Conservation (phyloP, 1,284 basidiomycete genomes). For the Cerrena zonata region DNA sequence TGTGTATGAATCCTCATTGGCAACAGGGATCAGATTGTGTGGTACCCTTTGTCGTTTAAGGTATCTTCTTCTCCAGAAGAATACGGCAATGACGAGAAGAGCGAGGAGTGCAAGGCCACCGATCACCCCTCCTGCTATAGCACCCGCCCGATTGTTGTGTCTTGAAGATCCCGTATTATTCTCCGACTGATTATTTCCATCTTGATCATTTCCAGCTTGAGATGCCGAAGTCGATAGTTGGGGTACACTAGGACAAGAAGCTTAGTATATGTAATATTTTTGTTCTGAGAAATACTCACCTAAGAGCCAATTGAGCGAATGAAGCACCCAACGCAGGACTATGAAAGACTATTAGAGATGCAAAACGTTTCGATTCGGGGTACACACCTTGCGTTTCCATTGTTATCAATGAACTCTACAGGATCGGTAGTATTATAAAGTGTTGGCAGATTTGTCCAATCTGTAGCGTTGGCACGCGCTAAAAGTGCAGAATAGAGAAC, state of each 20-base stretch:
- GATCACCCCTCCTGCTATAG: slow-evolving; percentile 5
- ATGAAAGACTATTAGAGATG: neutral
- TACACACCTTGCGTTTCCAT: neutral
- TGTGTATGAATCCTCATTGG: neutral
- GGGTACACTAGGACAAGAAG: neutral
- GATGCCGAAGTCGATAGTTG: neutral
- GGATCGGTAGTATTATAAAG: neutral
- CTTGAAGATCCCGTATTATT: neutral
- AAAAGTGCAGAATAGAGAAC: slow-evolving; percentile 17
- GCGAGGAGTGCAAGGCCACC: slow-evolving; percentile 1
- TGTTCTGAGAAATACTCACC: slow-evolving; percentile 3
- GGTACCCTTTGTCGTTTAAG: neutral
- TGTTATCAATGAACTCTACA: neutral
- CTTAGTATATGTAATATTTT: neutral
- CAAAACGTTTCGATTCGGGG: neutral
- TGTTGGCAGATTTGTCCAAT: neutral
- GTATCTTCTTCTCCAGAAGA: slow-evolving; percentile 3
- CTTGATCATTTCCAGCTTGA: neutral
- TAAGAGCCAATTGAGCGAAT: slow-evolving; percentile 12
- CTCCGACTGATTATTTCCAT: too few relatives aligned
- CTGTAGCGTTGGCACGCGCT: slow-evolving; percentile 9
- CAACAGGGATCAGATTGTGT: neutral
- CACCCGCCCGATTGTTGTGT: neutral
- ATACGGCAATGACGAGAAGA: neutral
- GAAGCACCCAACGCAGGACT: slow-evolving; percentile 11